These are phyloP conservation scores for Pythium sp. DNA, from an alignment of 352 stramenopile genomes.

Conservation along the genomic window DNA sequence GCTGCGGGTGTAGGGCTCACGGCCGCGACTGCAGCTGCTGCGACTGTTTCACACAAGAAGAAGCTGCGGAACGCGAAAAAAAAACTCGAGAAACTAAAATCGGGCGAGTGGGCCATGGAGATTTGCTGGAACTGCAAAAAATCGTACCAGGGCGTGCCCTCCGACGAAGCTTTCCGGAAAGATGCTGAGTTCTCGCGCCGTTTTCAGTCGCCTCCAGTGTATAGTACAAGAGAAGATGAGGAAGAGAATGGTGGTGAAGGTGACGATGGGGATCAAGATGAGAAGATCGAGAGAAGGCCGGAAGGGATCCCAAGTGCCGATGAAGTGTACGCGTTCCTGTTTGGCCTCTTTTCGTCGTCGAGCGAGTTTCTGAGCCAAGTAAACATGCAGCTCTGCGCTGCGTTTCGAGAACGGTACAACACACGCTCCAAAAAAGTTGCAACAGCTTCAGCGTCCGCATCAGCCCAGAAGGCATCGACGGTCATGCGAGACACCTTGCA, in stretches of 20 bases:
- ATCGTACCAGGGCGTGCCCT: constrained; percentile 31
- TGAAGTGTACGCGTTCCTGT: constrained; percentile 61
- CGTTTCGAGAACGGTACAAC: constrained; percentile 39
- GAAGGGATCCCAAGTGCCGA: constrained; percentile 19
- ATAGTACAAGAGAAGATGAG: neutral
- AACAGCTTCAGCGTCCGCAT: neutral
- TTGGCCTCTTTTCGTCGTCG: constrained; percentile 46
- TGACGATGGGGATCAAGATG: neutral
- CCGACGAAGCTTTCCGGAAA: constrained; percentile 52
- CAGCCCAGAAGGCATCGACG: constrained; percentile 10
- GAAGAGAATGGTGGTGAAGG: neutral
- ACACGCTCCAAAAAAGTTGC: constrained; percentile 16
- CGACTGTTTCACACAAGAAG: constrained; percentile 47
- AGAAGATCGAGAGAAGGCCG: neutral
- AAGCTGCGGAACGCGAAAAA: constrained; percentile 41
- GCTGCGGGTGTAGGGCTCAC: constrained; percentile 60
- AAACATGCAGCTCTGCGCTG: constrained; percentile 50
- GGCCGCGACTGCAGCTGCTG: constrained; percentile 47
- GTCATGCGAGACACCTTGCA: constrained; percentile 46
- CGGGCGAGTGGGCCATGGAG: constrained; percentile 61
- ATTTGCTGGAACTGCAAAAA: constrained; percentile 72
- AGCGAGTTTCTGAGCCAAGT: constrained; percentile 62
- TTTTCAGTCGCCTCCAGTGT: constrained; percentile 29
- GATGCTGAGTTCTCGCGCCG: constrained; percentile 53
- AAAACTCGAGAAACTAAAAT: constrained; percentile 38